Evolutionary conservation across 2,329 filamentous ascomycete genomes (phyloP), one percentile per base, ranked within the genome.

Genomic region (Clonostachys rosea): DNA sequence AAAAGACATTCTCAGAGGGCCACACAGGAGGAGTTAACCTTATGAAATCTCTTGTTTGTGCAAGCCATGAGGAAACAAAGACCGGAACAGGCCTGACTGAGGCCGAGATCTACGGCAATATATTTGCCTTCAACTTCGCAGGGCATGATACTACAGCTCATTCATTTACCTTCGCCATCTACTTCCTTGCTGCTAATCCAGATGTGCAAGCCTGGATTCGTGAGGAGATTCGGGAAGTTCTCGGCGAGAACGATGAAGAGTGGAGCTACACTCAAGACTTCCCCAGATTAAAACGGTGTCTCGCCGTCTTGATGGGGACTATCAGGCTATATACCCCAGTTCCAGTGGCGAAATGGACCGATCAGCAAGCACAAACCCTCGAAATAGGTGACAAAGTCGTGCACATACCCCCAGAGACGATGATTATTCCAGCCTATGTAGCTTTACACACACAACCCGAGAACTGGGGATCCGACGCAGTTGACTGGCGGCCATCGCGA

Each of bases 91-190:
- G 40, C 14, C 17, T 42, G n/a, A 42, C 40, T 13, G n/a, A 43
- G 30, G n/a, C 10, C 6, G 37, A 47, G 49, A 69, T 79, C 6
- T 70, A 71, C 37, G 72, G 74, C 13, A 77, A 77, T 42, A 58
- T 75, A 42, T 75, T 74, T 44, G 59, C 70, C 2, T 67, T 76
- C 50, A 75, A 71, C 42, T 62, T 78, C 44, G 75, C 75, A 0
- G 75, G 75, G 1, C 73, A 77, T 48, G 75, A 79, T 48, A 77
- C 74, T 0, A 74, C 73, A 0, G 70, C 74, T 1, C 68, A 73
- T 30, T 68, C 68, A 0, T 54, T 78, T 8, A 63, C 65, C 2
- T 76, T 67, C 45, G 58, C 65, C 1, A 54, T 74, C 2, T 55
- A 68, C 7, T 67, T 74, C 9, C 60, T 79, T 3, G 73, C 75